Evolutionary conservation across 495 filamentous ascomycete genomes (phyloP), one percentile per base, ranked within the genome.

Genomic region (Tuber magnatum): DNA sequence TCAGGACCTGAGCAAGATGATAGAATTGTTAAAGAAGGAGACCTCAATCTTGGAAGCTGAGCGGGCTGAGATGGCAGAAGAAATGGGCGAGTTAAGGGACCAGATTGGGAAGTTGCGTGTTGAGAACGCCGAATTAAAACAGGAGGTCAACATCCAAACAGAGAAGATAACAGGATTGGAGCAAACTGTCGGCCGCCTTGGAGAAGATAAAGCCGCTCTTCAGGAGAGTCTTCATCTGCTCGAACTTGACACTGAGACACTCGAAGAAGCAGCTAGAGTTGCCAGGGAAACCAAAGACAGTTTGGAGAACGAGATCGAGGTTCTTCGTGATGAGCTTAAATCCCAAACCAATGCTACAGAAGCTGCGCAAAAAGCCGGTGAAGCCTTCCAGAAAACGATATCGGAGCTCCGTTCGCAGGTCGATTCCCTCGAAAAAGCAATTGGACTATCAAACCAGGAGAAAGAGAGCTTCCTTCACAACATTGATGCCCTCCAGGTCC

Each of bases 381-480:
- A 73, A 46, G 51, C 69, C 48, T 73, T 81, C 14, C 42, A 78
- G 65, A 70, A 24, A 28, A 78, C 81, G 9, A 35, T 81, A 71
- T 32, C 70, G 35, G 74, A 78, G 44, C 80, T 81, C 69, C 46
- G 44, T 32, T 44, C 72, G 42, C 76, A 77, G 44, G 79, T 82
- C 44, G 39, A 71, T 32, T 48, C 38, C 32, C 69, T 82, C 48
- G 51, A 82, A 46, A 73, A 73, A 20, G 69, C 51, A 18, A 77
- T 71, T 35, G 40, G 56, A 35, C 32, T 43, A 41, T 77, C 74
- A 0, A 72, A 56, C 24, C 71, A 68, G 1, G 69, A 77, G 70
- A 81, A 73, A 56, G 69, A 75, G n/a, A 72, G 56, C 38, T 75
- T 81, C 18, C 71, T 73, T 43, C 51, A 38, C 22, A 74, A 75